Evolutionary conservation across 1,284 basidiomycete genomes (phyloP).

Genomic region (Phylloporus sp.): DNA sequence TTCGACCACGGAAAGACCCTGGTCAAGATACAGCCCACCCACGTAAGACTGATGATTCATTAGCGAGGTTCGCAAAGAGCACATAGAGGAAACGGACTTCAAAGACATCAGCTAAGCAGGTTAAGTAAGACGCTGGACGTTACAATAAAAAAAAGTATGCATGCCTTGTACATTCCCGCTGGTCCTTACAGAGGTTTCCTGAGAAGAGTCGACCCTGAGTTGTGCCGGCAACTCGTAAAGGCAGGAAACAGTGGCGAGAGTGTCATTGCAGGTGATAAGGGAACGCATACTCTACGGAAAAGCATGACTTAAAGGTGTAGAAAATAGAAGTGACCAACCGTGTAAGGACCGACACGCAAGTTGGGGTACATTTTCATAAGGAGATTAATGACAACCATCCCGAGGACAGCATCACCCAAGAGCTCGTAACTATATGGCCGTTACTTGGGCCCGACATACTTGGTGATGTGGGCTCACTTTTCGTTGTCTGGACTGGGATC

Average conservation of each 20-base stretch:
- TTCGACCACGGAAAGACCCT: constrained; percentile 62
- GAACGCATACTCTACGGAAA: constrained; percentile 72
- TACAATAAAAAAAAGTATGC: constrained; percentile 21
- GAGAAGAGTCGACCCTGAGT: constrained; percentile 71
- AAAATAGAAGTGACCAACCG: constrained; percentile 53
- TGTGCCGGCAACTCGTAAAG: constrained; percentile 67
- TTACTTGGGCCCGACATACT: neutral
- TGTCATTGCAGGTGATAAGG: constrained; percentile 73
- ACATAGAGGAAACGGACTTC: constrained; percentile 56
- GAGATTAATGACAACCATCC: constrained; percentile 69
- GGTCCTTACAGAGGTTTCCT: constrained; percentile 69
- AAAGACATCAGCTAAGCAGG: constrained; percentile 69
- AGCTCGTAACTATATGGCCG: constrained; percentile 65
- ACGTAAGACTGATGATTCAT: constrained; percentile 65
- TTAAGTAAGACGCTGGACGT: constrained; percentile 16
- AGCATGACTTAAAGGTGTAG: neutral
- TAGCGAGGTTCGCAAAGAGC: constrained; percentile 8
- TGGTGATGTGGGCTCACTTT: constrained; percentile 52
- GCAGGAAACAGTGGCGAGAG: constrained; percentile 71
- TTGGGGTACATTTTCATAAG: constrained; percentile 69
- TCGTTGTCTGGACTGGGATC: constrained; percentile 82
- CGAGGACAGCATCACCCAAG: constrained; percentile 75
- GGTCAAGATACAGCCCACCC: constrained; percentile 74
- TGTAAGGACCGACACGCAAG: constrained; percentile 77
- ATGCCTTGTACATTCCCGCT: constrained; percentile 75